phyloP scores from a whole-genome alignment of 768 basidiomycete species.

The Cyclocybe aegerita region DNA sequence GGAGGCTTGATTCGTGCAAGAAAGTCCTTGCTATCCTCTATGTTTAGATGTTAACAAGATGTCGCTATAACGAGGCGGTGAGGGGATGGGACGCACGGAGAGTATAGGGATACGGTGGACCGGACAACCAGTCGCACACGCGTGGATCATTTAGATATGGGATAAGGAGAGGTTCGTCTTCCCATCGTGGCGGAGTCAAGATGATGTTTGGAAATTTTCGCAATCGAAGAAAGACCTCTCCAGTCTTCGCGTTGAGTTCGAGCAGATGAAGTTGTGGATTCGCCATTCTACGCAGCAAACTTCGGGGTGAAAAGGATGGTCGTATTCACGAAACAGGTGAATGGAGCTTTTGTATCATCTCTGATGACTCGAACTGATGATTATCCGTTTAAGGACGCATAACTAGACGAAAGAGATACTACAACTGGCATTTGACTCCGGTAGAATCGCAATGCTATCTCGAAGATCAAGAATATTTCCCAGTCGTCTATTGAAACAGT shows the following conservation, averaged over 20 bases:
- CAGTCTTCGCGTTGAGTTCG: constrained; percentile 31
- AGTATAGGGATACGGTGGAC: constrained; percentile 56
- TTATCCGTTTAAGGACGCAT: too few relatives aligned
- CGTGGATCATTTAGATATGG: constrained; percentile 48
- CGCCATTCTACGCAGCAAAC: constrained; percentile 1
- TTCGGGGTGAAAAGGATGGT: too few relatives aligned
- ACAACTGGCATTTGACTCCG: too few relatives aligned
- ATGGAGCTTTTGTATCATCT: too few relatives aligned
- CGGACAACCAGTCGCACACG: constrained; percentile 43
- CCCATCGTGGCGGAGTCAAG: constrained; percentile 54
- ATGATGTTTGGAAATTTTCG: constrained; percentile 51
- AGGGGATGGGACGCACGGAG: constrained; percentile 21
- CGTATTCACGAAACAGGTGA: too few relatives aligned
- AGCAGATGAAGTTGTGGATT: constrained; percentile 27
- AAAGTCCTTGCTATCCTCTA: constrained; percentile 31
- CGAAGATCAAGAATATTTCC: too few relatives aligned
- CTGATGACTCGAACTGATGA: too few relatives aligned
- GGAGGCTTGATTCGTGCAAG: constrained; percentile 17
- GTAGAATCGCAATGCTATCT: too few relatives aligned
- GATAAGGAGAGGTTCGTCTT: constrained; percentile 38
- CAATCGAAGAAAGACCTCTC: constrained; percentile 52
- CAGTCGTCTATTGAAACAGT: not conserved
- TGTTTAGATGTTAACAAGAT: not conserved
- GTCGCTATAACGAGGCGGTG: not conserved
- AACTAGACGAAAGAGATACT: too few relatives aligned